Conservation (phyloP, 1,284 basidiomycete genomes). For the Thelephora terrestris region DNA sequence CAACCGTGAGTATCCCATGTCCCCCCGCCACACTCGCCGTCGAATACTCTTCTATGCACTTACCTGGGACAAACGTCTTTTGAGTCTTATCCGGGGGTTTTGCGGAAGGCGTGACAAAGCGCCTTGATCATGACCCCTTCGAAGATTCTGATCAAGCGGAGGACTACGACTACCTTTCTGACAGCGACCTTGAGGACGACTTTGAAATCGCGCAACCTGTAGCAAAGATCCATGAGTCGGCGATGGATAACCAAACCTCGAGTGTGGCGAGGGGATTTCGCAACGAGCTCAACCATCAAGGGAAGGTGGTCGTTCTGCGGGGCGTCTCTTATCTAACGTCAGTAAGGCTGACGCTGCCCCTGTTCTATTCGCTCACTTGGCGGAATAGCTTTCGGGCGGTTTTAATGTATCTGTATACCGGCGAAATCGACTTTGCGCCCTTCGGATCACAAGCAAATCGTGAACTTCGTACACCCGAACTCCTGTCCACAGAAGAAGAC, state of each 20-base stretch:
- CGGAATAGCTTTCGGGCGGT: not conserved
- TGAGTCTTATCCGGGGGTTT: not conserved
- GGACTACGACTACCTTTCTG: not conserved
- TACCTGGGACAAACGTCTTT: too few relatives aligned
- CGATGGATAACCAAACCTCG: too few relatives aligned
- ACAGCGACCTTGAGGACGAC: not conserved
- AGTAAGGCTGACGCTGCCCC: not conserved
- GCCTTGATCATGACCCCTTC: not conserved
- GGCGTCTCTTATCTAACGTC: not conserved
- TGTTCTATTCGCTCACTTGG: too few relatives aligned
- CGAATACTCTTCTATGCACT: not conserved
- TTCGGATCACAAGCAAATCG: not conserved
- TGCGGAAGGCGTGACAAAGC: not conserved
- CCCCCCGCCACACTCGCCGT: not conserved
- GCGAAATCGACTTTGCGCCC: not conserved
- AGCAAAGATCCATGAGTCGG: too few relatives aligned
- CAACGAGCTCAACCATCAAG: not conserved
- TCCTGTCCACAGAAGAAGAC: not conserved
- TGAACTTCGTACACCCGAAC: not conserved
- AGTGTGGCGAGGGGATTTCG: too few relatives aligned
- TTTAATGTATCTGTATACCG: too few relatives aligned
- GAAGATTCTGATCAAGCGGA: not conserved
- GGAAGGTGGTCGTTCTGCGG: not conserved
- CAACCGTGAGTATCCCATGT: not conserved
- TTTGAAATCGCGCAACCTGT: not conserved